A percentile compares a stretch with the other conserved stretches of the same genome.
These are phyloP conservation scores for Stephanodiscus minutulus DNA, from an alignment of 108 stramenopile genomes.

Conservation along the genomic window DNA sequence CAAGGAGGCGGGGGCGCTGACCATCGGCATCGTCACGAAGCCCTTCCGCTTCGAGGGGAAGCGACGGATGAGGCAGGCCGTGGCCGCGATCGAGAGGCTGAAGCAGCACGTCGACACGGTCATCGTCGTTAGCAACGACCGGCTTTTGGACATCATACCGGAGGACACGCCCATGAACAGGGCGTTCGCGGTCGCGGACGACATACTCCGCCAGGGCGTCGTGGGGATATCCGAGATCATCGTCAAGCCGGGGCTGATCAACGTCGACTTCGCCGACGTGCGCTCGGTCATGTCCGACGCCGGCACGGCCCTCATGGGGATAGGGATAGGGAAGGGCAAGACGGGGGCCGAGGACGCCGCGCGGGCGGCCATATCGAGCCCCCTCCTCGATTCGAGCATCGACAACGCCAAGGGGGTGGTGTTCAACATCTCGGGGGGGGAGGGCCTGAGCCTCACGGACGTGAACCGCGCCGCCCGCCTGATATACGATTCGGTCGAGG, in stretches of 20 bases:
- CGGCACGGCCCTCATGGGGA: slow-evolving; percentile 93
- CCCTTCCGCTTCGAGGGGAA: slow-evolving; percentile 93
- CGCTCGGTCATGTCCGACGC: slow-evolving; percentile 90
- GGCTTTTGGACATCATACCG: slow-evolving; percentile 89
- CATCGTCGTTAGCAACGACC: slow-evolving; percentile 92
- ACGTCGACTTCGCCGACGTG: slow-evolving; percentile 95
- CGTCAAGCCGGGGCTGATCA: slow-evolving; percentile 89
- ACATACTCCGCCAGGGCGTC: slow-evolving; percentile 92
- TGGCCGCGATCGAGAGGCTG: slow-evolving; percentile 74
- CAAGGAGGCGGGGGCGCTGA: slow-evolving; percentile 77
- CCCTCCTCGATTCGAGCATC: slow-evolving; percentile 85
- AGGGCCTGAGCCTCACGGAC: slow-evolving; percentile 86
- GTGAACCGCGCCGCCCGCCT: slow-evolving; percentile 87
- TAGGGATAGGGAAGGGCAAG: slow-evolving; percentile 82
- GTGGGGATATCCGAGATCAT: slow-evolving; percentile 94
- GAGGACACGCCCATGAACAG: slow-evolving; percentile 88
- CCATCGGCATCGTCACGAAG: slow-evolving; percentile 87
- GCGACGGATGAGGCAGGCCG: slow-evolving; percentile 84
- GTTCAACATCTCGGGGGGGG: slow-evolving; percentile 90
- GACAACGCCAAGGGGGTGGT: slow-evolving; percentile 90
- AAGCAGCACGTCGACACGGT: slow-evolving; percentile 88
- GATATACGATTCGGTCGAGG: slow-evolving; percentile 91
- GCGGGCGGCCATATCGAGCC: slow-evolving; percentile 86
- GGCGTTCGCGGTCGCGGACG: slow-evolving; percentile 90
- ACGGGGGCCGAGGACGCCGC: slow-evolving; percentile 90